A percentile compares a stretch with the other conserved stretches of the same genome.
These are phyloP conservation scores for Zygosaccharomyces siamensis DNA, from an alignment of 805 yeast genomes.

Conservation along the genomic window DNA sequence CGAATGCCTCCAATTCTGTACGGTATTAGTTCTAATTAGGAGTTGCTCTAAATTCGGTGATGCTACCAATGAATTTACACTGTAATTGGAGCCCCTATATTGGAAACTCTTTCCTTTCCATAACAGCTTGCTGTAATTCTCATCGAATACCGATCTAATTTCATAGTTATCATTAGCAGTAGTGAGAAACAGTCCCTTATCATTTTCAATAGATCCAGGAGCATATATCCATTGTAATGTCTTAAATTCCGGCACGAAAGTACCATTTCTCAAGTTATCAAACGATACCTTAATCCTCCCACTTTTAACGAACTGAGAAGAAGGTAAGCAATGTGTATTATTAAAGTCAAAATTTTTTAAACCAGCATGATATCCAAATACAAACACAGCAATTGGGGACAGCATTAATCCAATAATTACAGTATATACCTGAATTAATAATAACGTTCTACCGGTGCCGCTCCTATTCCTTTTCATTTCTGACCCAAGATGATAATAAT, in stretches of 20 bases:
- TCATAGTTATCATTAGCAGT: constrained; percentile 45
- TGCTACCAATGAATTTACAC: constrained; percentile 52
- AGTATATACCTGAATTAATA: too few species aligned
- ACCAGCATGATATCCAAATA: background rate
- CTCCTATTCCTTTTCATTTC: too few species aligned
- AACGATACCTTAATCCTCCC: constrained; percentile 36
- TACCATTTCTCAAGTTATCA: constrained; percentile 47
- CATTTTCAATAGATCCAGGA: constrained; percentile 44
- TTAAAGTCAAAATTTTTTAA: background rate
- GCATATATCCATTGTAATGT: constrained; percentile 65
- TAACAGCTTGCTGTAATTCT: constrained; percentile 41
- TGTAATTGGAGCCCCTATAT: constrained; percentile 38
- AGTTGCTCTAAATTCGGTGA: constrained; percentile 63
- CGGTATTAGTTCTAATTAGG: constrained; percentile 54
- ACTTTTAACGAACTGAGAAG: constrained; percentile 17
- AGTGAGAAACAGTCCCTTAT: constrained; percentile 63
- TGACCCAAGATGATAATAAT: too few species aligned
- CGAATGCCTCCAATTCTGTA: constrained; percentile 56
- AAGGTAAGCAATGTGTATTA: constrained; percentile 12
- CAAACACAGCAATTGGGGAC: too few species aligned
- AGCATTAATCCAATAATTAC: too few species aligned
- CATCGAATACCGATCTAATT: constrained; percentile 44
- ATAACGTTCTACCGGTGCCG: too few species aligned
- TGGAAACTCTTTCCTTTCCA: constrained; percentile 47
- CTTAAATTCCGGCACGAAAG: constrained; percentile 49